Evolutionary conservation across 208 protist species (phyloP).

Genomic region (Leishmania arabica): DNA sequence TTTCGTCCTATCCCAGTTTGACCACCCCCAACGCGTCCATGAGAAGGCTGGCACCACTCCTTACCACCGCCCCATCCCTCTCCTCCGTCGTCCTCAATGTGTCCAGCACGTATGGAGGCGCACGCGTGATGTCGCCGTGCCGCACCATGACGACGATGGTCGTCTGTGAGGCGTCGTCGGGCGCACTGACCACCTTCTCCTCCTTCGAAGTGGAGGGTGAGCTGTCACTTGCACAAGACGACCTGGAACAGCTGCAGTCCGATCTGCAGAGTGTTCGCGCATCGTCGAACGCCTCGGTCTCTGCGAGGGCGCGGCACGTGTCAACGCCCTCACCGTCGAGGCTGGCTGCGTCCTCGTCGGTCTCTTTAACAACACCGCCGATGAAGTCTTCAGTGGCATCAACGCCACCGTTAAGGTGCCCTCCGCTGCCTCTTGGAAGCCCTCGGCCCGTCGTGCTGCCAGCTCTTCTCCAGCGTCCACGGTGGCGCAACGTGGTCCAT

Average conservation of each 20-base stretch:
- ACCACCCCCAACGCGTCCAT: neutral
- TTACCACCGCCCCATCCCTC: neutral
- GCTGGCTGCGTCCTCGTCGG: neutral
- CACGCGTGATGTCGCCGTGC: neutral
- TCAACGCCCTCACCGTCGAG: neutral
- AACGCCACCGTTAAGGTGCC: neutral
- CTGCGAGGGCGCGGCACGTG: no score
- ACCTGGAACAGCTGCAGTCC: conserved; percentile 7
- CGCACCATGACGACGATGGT: neutral
- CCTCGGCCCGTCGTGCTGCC: neutral
- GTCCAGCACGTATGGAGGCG: neutral
- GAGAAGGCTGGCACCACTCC: neutral
- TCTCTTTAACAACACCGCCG: neutral
- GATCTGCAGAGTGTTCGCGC: no score
- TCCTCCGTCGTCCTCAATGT: neutral
- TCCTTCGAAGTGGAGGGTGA: conserved; percentile 37
- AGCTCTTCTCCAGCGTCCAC: neutral
- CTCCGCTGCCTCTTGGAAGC: neutral
- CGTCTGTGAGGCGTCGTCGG: neutral
- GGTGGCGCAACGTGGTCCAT: conserved; percentile 8
- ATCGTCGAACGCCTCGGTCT: no score
- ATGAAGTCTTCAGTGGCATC: neutral
- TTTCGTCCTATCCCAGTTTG: no score
- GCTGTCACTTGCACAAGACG: conserved; percentile 16
- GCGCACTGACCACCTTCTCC: neutral